Percentiles rank a stretch among this genome's conserved stretches.
phyloP scores from a whole-genome alignment of 306 rosid genomes.

The Castanopsis chinensis region DNA sequence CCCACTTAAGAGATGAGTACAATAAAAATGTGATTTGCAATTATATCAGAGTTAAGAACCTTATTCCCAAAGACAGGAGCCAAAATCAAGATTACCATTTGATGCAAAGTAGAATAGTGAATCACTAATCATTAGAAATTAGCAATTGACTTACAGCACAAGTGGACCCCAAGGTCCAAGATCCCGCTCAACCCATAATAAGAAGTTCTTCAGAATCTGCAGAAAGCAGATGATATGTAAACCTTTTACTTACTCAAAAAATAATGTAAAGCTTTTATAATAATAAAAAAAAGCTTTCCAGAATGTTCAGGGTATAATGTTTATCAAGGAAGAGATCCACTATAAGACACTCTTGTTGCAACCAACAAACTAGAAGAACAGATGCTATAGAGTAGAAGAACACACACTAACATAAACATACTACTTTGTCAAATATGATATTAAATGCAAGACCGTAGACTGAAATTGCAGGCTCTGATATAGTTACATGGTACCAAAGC shows the following conservation, averaged over 20 bases:
- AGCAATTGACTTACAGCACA: slow-evolving; percentile 63
- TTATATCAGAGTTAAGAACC: neutral
- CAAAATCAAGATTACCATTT: neutral
- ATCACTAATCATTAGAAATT: neutral
- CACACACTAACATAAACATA: neutral
- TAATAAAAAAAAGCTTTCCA: neutral
- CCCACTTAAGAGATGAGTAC: neutral
- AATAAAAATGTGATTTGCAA: neutral
- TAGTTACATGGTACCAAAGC: neutral
- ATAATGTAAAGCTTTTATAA: neutral
- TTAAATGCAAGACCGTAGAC: neutral
- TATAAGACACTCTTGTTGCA: neutral
- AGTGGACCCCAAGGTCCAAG: slow-evolving; percentile 97
- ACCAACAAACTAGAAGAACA: neutral
- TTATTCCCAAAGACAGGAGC: neutral
- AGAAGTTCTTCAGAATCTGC: slow-evolving; percentile 67
- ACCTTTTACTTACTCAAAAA: neutral
- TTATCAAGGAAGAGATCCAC: neutral
- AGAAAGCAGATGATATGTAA: neutral
- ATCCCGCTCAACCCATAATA: slow-evolving; percentile 84
- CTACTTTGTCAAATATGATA: neutral
- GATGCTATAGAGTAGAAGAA: neutral
- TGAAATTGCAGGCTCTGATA: neutral
- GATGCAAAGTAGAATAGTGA: neutral
- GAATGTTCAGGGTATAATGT: neutral